Percentiles rank a stretch among this genome's conserved stretches.
These are phyloP conservation scores for Didymella arachidicola DNA, from an alignment of 2,329 filamentous ascomycete genomes.

Conservation along the genomic window DNA sequence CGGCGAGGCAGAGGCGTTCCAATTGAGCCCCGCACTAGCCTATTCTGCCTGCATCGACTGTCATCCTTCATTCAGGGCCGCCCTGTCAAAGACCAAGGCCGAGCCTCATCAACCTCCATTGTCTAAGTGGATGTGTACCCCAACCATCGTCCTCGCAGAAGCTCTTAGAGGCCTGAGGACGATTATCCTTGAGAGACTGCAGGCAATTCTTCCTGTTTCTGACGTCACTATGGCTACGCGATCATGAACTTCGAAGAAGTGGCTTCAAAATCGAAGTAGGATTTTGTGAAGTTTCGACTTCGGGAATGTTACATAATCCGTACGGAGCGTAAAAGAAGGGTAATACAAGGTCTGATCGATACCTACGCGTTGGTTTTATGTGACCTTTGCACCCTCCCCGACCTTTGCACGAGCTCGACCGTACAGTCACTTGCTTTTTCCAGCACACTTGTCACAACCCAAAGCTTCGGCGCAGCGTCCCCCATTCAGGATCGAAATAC, in stretches of 20 bases:
- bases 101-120: constrained; percentile 3
- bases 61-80: constrained; percentile 12
- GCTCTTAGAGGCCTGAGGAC: neutral
- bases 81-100: neutral
- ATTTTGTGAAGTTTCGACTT: neutral
- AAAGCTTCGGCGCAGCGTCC: constrained; percentile 23
- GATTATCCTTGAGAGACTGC: neutral
- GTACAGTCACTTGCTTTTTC: neutral
- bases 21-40: constrained; percentile 24
- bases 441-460: constrained; percentile 12
- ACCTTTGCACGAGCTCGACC: neutral
- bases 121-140: neutral
- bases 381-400: neutral
- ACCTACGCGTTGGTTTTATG: neutral
- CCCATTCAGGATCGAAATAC: constrained; percentile 35
- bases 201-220: neutral
- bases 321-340: neutral
- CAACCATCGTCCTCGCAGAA: neutral
- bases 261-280: neutral
- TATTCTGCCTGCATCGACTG: constrained; percentile 14
- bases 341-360: neutral
- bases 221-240: constrained; percentile 16
- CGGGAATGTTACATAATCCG: neutral
- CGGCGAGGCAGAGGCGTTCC: constrained; percentile 28
- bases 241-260: constrained; percentile 2